A percentile compares a stretch with the other conserved stretches of the same genome.
Conservation (phyloP, 345 rosid species). For the Hibiscus trionum region DNA sequence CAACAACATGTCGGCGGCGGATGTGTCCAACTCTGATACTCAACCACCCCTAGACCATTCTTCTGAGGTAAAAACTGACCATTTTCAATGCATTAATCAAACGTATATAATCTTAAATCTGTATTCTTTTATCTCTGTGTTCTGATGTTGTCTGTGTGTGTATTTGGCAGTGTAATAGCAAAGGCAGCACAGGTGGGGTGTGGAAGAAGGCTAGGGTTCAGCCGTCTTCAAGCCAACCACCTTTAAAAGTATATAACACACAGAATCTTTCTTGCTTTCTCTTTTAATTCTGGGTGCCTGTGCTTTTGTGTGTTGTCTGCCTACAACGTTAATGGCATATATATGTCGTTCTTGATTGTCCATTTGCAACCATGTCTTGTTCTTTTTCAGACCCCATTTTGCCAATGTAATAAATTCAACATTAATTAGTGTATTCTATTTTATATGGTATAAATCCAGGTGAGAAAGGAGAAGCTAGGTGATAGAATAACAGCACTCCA, state of each 20-base stretch:
- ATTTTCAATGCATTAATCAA: too few relatives aligned
- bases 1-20: constrained; percentile 13
- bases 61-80: constrained; percentile 23
- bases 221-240: constrained; percentile 30
- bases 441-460: constrained; percentile 13
- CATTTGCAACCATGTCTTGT: constrained; percentile 17
- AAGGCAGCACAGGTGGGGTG: constrained; percentile 26
- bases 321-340: neutral
- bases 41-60: constrained; percentile 30
- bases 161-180: constrained; percentile 31
- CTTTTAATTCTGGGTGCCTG: constrained; percentile 9
- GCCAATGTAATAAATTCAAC: neutral
- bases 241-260: constrained; percentile 22
- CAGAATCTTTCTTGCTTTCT: neutral
- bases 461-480: constrained; percentile 47
- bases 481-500: constrained; percentile 46
- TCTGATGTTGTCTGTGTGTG: neutral
- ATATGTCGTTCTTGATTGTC: constrained; percentile 22
- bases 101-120: neutral
- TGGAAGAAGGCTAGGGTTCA: constrained; percentile 52
- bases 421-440: too few relatives aligned
- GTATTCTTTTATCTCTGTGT: too few relatives aligned
- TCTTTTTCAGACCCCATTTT: neutral
- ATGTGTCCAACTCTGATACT: constrained; percentile 3
- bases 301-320: neutral